Base-by-base conservation (phyloP, 371 early-diverging fungal species). In the Vavraia culicis region DNA sequence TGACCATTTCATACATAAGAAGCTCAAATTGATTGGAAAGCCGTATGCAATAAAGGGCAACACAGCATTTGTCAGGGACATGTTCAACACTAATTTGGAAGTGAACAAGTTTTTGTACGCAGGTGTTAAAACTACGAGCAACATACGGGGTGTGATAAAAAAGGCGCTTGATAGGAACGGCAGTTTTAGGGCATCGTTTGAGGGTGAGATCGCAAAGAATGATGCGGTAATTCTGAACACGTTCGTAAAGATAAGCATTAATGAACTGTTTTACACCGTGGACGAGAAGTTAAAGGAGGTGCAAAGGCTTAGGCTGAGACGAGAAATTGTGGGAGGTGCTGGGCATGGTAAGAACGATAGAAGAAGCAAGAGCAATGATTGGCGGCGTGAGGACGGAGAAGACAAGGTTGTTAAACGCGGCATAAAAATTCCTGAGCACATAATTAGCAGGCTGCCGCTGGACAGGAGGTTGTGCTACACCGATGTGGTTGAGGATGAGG, bases 61-160 rank as follows among this genome's bases (percentile, higher is more conserved):
- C 71, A 88, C 90, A 8, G 95, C 89, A n/a, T 87, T 89, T 61
- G 75, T 99, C 57, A 85, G 81, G 68, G 82, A 87, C 62, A 98
- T 99, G 99, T 99, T 99, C 71, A 85, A 78, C n/a, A 78, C 83
- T 15, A 72, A 81, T 11, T 72, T 90, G 13, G 99, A 99, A 67
- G 95, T 91, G n/a, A 83, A 83, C 56, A 85, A 86, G 69, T 93
- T 95, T 66, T 84, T 88, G 68, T 88, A 88, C 21, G 95, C 88
- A 1, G 75, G 75, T 38, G 77, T 99, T 46, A 78, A 87, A 33
- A 90, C 89, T 0, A 91, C 88, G 11, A 81, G 82, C 58, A 95
- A 95, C 19, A 83, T 99, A 55, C 78, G 96, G 59, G 99, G 99
- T 48, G 83, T 85, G 61, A 79, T 96, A 46, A 95, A 95, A 71